Conservation (phyloP, 306 rosid species). For the Senna siamea region DNA sequence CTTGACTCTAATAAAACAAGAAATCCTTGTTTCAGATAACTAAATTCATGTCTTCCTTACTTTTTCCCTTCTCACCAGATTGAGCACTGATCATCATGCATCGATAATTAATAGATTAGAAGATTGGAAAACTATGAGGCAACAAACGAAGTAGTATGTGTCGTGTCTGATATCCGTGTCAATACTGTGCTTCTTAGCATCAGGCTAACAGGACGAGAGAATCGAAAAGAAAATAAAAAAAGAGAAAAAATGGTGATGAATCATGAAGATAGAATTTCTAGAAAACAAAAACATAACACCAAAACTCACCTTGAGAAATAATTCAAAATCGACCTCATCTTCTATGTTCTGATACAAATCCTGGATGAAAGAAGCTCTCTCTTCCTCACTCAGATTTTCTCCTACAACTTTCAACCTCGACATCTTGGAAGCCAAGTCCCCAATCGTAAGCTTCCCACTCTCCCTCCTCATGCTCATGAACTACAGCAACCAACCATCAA, state of each 20-base stretch:
- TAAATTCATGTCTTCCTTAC: not conserved
- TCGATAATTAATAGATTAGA: slow-evolving; percentile 11
- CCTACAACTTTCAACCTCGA: slow-evolving; percentile 83
- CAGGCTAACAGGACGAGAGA: not conserved
- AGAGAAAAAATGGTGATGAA: slow-evolving; percentile 13
- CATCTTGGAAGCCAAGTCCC: slow-evolving; percentile 91
- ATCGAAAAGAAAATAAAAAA: not conserved
- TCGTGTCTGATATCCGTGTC: too few species aligned
- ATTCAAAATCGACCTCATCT: slow-evolving; percentile 87
- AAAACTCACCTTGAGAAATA: slow-evolving; percentile 82
- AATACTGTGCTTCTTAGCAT: too few species aligned
- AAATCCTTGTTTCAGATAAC: not conserved
- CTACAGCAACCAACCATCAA: slow-evolving; percentile 45
- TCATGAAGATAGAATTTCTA: slow-evolving; percentile 21
- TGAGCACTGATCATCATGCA: not conserved
- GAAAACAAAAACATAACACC: slow-evolving; percentile 24
- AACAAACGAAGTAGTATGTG: too few species aligned
- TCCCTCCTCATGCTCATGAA: slow-evolving; percentile 91
- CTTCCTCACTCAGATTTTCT: slow-evolving; percentile 87
- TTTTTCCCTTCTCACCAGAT: not conserved
- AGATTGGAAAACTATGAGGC: slow-evolving; percentile 1
- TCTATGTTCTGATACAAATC: slow-evolving; percentile 77
- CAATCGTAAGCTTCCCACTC: slow-evolving; percentile 71
- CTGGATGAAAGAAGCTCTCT: slow-evolving; percentile 75
- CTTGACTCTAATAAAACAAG: not conserved